Conservation (phyloP, 1,284 basidiomycete genomes). For the Melampsora medusae region DNA sequence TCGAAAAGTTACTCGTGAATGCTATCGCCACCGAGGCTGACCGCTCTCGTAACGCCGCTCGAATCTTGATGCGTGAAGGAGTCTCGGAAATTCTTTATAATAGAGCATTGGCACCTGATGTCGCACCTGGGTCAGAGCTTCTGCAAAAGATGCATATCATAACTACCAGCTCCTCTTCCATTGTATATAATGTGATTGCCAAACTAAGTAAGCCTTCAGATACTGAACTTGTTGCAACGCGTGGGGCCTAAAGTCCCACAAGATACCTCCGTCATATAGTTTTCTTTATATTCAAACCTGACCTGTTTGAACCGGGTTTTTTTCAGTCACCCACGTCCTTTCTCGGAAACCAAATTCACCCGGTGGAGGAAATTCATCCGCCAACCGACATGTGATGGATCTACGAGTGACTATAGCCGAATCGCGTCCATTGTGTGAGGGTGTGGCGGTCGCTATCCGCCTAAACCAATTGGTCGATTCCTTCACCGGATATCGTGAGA, state of each 20-base stretch:
- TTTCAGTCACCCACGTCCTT: constrained; percentile 28
- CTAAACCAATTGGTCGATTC: constrained; percentile 21
- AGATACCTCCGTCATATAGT: no score
- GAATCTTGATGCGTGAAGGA: constrained; percentile 23
- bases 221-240: not conserved
- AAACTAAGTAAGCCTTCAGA: constrained; percentile 29
- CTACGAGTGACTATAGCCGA: constrained; percentile 38
- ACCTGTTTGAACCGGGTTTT: not conserved
- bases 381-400: constrained; percentile 37
- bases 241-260: no score
- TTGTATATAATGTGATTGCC: constrained; percentile 29
- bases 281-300: not conserved
- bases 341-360: constrained; percentile 15
- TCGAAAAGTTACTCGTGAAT: constrained; percentile 29
- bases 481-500: constrained; percentile 18
- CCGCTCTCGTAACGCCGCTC: constrained; percentile 26
- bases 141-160: constrained; percentile 39
- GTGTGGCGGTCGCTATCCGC: constrained; percentile 32
- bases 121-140: not conserved
- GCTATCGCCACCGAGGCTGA: constrained; percentile 42
- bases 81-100: constrained; percentile 35
- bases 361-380: constrained; percentile 13
- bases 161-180: constrained; percentile 28
- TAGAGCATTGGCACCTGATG: constrained; percentile 22
- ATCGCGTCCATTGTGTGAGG: constrained; percentile 34